Evolutionary conservation across 2,329 filamentous ascomycete species (phyloP), one percentile per base, ranked within the genome.

Genomic region (Monosporascus sp.): DNA sequence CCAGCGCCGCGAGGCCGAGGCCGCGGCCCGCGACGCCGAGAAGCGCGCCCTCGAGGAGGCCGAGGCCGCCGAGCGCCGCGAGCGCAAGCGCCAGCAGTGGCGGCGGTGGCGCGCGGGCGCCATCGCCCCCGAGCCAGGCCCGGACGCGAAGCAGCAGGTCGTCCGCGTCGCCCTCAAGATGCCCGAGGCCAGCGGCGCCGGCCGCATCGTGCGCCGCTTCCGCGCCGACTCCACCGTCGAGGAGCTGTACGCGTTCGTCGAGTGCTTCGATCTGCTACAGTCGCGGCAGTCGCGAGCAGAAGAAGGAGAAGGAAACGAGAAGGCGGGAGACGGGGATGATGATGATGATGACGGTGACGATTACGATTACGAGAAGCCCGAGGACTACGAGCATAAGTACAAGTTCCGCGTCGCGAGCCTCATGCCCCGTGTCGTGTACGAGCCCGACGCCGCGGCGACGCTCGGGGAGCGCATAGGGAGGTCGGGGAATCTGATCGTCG

Each of bases 231-330:
- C 88, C 0, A 78, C 81, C 2, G 75, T 97, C 38, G 93, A 97
- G 67, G 91, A 97, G 64, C 73, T 99, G 6, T 97, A 97, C 69
- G 94, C 93, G 0, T 97, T 96, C 72, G 91, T 97, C 2, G 94
- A 99, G 66, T 97, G 93, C 72, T 87, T 91, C 67, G 85, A 90
- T 50, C 61, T 87, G 6, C 62, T 91, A 3, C 70, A 79, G 37
- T 70, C 72, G 24, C 43, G 43, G 22, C 15, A 17, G 5, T 5
- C 43, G 43, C 6, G n/a, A 11, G n/a, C n/a, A n/a, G 6, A 5
- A 20, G 41, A 55, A 35, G 59, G 2, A 4, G 3, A 24, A 24
- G 22, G 5, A 24, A 24, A 58, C 48, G 64, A 61, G 31, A 58
- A 60, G 37, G 58, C 49, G 48, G 62, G 52, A 55, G 54, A 61